Evolutionary conservation across 2,329 filamentous ascomycete genomes (phyloP), one percentile per base, ranked within the genome.

Genomic region (Orbilia quercus): DNA sequence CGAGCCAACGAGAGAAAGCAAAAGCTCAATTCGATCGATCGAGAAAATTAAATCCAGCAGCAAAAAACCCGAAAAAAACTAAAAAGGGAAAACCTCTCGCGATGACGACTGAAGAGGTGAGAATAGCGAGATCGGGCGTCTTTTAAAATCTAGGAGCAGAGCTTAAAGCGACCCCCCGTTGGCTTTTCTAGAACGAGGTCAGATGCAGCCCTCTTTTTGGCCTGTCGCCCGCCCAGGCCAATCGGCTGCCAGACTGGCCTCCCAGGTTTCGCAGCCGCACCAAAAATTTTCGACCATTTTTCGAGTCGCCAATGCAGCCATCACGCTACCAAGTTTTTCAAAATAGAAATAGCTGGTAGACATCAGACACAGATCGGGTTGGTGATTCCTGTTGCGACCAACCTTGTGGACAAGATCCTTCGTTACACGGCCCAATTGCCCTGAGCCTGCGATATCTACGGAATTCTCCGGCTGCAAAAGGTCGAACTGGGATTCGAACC

Each of bases 401-500:
- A 4, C 5, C 5, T 9, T 31, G 28, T 31, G 5, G 9, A 31
- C 5, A 31, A 31, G 4, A 9, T 31, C 28, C 9, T 31, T 31
- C 5, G 28, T 31, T 31, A 4, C 28, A 31, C 28, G 28, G 28
- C 9, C 28, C n/a, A n/a, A n/a, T n/a, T n/a, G n/a, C n/a, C n/a
- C n/a, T n/a, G n/a, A n/a, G n/a, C 16, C 12, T 42, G 12, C 12
- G 12, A 4, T 14, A 42, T 31, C 9, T 31, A 31, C 28, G 20
- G 9, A n/a, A 18, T 20, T 23, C 11, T 47, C 51, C 28, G 34
- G 1, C 34, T 2, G 31, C 18, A 59, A 67, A 62, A 67, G 64
- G 64, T 67, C 64, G 64, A 67, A 60, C 45, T 67, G 64, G 53
- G 64, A 67, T 58, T 67, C 63, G 63, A 67, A 67, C 63, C 63